phyloP scores from a whole-genome alignment of 768 basidiomycete species.

The Lactarius hengduanensis region DNA sequence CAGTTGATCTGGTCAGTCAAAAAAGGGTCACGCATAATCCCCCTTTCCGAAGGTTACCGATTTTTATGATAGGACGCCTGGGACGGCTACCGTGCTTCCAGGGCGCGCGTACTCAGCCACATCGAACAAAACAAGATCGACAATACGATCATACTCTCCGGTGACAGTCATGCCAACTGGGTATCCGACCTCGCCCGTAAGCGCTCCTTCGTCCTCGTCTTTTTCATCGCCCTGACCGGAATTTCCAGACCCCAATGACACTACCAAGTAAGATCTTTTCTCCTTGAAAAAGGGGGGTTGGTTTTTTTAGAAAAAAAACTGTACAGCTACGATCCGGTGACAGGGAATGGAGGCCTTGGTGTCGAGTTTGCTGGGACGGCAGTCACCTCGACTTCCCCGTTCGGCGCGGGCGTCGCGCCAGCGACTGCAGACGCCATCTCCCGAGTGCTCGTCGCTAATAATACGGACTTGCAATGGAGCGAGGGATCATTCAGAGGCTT shows the following conservation, averaged over 20 bases:
- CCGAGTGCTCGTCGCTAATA: conserved; percentile 39
- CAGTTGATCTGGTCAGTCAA: conserved; percentile 13
- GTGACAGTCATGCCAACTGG: conserved; percentile 64
- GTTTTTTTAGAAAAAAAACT: neutral
- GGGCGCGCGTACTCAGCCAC: conserved; percentile 50
- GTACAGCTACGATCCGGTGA: conserved; percentile 46
- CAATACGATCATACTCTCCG: conserved; percentile 58
- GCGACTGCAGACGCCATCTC: conserved; percentile 42
- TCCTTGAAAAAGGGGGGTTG: neutral
- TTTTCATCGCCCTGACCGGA: neutral
- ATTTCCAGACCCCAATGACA: conserved; percentile 48
- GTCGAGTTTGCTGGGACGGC: conserved; percentile 65
- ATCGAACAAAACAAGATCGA: conserved; percentile 50
- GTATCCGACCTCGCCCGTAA: conserved; percentile 55
- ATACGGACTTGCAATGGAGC: conserved; percentile 57
- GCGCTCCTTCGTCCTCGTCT: conserved; percentile 29
- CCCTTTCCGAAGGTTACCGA: neutral
- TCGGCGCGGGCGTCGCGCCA: conserved; percentile 43
- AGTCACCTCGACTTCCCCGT: conserved; percentile 51
- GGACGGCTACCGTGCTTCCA: conserved; percentile 60
- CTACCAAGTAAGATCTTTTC: conserved; percentile 37
- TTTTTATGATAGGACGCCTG: conserved; percentile 51
- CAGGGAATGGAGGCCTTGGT: conserved; percentile 50
- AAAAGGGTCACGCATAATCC: neutral
- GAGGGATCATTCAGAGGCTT: conserved; percentile 60